phyloP scores from a whole-genome alignment of 345 rosid genomes.

The Pistacia atlantica region DNA sequence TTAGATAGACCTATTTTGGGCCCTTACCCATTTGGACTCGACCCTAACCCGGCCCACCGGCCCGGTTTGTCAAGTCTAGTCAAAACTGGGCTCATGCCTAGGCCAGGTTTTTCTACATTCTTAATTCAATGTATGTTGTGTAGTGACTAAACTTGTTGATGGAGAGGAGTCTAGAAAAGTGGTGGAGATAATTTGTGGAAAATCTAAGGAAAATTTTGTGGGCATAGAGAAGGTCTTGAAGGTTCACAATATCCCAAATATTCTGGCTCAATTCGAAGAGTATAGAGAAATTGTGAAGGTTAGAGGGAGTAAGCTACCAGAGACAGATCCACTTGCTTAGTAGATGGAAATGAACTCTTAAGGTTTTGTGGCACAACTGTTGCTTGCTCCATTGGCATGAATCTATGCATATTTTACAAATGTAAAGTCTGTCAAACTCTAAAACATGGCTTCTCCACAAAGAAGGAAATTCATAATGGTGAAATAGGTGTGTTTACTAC shows the following conservation, averaged over 20 bases:
- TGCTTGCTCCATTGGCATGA: constrained; percentile 50
- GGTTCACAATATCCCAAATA: constrained; percentile 54
- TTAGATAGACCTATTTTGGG: too few relatives aligned
- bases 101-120: too few relatives aligned
- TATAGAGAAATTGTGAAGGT: constrained; percentile 60
- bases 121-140: not conserved
- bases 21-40: too few relatives aligned
- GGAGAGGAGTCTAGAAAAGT: constrained; percentile 70
- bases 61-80: too few relatives aligned
- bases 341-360: constrained; percentile 78
- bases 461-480: constrained; percentile 25
- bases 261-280: constrained; percentile 58
- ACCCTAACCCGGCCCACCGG: too few relatives aligned
- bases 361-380: constrained; percentile 58
- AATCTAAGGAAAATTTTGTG: constrained; percentile 22
- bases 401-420: constrained; percentile 40
- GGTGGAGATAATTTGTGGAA: constrained; percentile 66
- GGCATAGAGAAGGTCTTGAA: constrained; percentile 46
- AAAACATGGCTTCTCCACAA: constrained; percentile 48
- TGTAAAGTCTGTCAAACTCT: constrained; percentile 63
- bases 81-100: too few relatives aligned
- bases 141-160: constrained; percentile 59
- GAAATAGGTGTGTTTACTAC: constrained; percentile 50
- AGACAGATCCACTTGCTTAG: constrained; percentile 62
- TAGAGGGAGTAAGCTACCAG: constrained; percentile 50